Evolutionary conservation across 169 alveolate species (phyloP).

Genomic region (Plasmodium gallinaceum): DNA sequence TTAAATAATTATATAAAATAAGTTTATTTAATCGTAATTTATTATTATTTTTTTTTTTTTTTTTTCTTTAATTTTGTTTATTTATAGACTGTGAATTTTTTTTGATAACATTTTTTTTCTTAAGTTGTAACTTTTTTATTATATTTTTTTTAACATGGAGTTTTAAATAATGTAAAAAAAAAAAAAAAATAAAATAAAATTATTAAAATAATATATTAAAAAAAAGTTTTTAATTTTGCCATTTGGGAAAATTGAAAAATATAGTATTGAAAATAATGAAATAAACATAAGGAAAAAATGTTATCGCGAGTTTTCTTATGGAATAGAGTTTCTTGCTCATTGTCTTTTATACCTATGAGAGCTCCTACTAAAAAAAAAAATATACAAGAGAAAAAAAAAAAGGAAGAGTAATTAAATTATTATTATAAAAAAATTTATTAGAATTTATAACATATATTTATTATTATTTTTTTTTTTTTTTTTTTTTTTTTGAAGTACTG

Average conservation of each 20-base stretch:
- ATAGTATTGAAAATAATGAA: neutral
- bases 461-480: neutral
- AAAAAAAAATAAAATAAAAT: neutral
- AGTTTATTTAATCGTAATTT: too few relatives aligned
- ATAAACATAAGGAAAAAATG: constrained; percentile 25
- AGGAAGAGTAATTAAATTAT: constrained; percentile 36
- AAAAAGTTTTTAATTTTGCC: neutral
- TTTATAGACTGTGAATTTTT: neutral
- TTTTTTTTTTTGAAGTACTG: constrained; percentile 10
- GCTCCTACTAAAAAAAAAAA: constrained; percentile 66
- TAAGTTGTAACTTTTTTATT: too few relatives aligned
- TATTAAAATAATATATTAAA: neutral
- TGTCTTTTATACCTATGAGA: constrained; percentile 75
- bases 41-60: too few relatives aligned
- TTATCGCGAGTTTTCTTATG: constrained; percentile 40
- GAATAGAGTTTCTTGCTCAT: constrained; percentile 42
- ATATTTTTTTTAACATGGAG: neutral
- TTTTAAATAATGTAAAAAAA: neutral
- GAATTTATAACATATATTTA: neutral
- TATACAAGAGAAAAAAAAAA: constrained; percentile 68
- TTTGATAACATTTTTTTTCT: neutral
- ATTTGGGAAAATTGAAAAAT: neutral
- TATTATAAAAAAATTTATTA: neutral
- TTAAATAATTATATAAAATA: too few relatives aligned
- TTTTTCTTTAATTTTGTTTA: too few relatives aligned